Base-by-base conservation (phyloP, 2,329 filamentous ascomycete species). In the Sporothrix variecibatus region DNA sequence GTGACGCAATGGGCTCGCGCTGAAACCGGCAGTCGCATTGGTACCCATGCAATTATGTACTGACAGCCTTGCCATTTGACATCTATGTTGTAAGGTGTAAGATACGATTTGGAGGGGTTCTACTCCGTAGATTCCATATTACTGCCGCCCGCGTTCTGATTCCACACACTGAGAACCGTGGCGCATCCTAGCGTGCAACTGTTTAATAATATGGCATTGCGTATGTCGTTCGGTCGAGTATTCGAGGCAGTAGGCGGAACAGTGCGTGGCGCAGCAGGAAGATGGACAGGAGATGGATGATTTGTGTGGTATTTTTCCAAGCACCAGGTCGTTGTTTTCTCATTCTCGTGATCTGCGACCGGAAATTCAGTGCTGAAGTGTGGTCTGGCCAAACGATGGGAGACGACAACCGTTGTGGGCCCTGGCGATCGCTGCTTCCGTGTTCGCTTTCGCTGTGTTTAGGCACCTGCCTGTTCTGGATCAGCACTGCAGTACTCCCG, bases 381-480 rank as follows among this genome's bases (percentile, higher is more conserved):
- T n/a, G n/a, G n/a, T n/a, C n/a, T n/a, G n/a, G n/a, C n/a, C n/a
- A n/a, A n/a, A n/a, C n/a, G n/a, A n/a, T n/a, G n/a, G 60, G 60
- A 43, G 62, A 60, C 28, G 56, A 67, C 62, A 65, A 11, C 62
- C 34, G 62, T 26, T 43, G 62, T 65, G 34, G 62, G 23, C 34
- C 38, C 38, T 65, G 11, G 38, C 12, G 38, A 65, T 65, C n/a
- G 62, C 23, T 65, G n/a, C 38, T 46, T 46, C 38, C 38, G 62
- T 46, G 11, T 40, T 46, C 38, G 34, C 38, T 46, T 26, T 46
- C 23, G 26, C 43, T 68, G 65, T n/a, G n/a, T n/a, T 68, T 58
- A 26, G 69, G 69, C 69, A 71, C 69, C 69, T 71, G 69, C 69
- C 53, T 12, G 15, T 71, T 71, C 34, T 71, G 69, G 69, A 43